Percentiles rank a stretch among this genome's conserved stretches.
phyloP scores from a whole-genome alignment of 1,139 yeast species.

The Casaregolazyma suthepensis region DNA sequence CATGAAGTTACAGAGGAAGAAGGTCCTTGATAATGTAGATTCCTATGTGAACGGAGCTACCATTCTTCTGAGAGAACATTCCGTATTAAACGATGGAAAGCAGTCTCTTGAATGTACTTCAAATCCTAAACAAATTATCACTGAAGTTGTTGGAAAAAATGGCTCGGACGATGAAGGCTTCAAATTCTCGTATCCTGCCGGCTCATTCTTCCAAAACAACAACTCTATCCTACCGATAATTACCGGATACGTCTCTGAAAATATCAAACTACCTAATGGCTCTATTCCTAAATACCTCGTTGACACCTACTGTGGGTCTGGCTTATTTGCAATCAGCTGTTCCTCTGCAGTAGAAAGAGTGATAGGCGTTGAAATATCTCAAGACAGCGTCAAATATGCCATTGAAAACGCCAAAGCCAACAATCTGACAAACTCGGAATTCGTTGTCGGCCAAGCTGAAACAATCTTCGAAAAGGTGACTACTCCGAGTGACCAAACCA shows the following conservation, averaged over 20 bases:
- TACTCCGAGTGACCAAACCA: slow-evolving; percentile 65
- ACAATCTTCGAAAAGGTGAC: slow-evolving; percentile 74
- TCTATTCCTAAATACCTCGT: slow-evolving; percentile 58
- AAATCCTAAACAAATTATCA: slow-evolving; percentile 63
- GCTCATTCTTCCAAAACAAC: slow-evolving; percentile 94
- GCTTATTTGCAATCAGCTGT: slow-evolving; percentile 83
- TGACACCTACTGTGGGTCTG: slow-evolving; percentile 98
- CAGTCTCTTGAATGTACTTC: slow-evolving; percentile 49
- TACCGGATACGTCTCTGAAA: slow-evolving; percentile 70
- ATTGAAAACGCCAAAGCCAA: slow-evolving; percentile 71
- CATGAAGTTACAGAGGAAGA: slow-evolving; percentile 59
- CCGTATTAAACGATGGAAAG: slow-evolving; percentile 37
- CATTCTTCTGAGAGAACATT: slow-evolving; percentile 72
- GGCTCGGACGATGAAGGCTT: slow-evolving; percentile 26
- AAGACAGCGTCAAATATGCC: slow-evolving; percentile 87
- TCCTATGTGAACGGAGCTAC: slow-evolving; percentile 80
- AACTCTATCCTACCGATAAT: slow-evolving; percentile 83
- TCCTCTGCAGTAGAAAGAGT: slow-evolving; percentile 73
- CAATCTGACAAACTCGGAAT: slow-evolving; percentile 67
- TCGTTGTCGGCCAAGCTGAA: slow-evolving; percentile 90
- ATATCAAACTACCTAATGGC: slow-evolving; percentile 44
- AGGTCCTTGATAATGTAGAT: slow-evolving; percentile 45
- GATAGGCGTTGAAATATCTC: slow-evolving; percentile 91
- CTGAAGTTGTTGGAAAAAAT: slow-evolving; percentile 58
- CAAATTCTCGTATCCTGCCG: slow-evolving; percentile 83